Evolutionary conservation across 2,329 filamentous ascomycete species (phyloP).

Genomic region (Stagonosporopsis vannaccii): DNA sequence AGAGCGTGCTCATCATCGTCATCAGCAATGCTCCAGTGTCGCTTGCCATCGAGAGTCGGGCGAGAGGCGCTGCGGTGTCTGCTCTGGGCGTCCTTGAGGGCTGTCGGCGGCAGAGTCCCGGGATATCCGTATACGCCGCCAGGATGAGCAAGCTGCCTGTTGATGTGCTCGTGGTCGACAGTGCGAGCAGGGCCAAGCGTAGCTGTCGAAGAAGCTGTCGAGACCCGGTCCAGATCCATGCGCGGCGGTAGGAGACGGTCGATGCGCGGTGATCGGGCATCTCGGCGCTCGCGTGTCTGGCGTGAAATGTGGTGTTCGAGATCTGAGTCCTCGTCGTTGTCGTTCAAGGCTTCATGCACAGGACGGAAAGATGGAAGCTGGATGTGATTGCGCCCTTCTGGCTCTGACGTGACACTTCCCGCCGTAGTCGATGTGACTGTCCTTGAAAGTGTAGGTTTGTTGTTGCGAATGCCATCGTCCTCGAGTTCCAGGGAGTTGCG

Average conservation of each 20-base stretch:
- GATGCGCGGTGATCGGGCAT: conserved; percentile 53
- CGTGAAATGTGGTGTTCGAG: conserved; percentile 51
- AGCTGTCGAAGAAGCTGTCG: conserved; percentile 28
- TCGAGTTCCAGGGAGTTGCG: conserved; percentile 52
- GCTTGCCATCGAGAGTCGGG: conserved; percentile 51
- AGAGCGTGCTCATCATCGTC: conserved; percentile 44
- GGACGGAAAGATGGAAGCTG: conserved; percentile 48
- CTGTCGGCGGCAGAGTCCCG: conserved; percentile 40
- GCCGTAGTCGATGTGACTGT: conserved; percentile 35
- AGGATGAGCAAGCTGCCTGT: conserved; percentile 40
- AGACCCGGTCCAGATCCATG: conserved; percentile 54
- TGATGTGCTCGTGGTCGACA: conserved; percentile 38
- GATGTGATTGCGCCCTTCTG: conserved; percentile 39
- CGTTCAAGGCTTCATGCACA: conserved; percentile 35
- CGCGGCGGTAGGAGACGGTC: conserved; percentile 57
- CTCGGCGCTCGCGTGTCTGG: conserved; percentile 49
- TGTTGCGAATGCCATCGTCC: conserved; percentile 31
- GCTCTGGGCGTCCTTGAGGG: conserved; percentile 30
- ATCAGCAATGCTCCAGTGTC: conserved; percentile 67
- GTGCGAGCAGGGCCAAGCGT: conserved; percentile 34
- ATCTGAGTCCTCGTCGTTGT: conserved; percentile 36
- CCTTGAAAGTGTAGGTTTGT: conserved; percentile 42
- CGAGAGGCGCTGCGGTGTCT: conserved; percentile 41
- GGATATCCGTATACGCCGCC: conserved; percentile 32
- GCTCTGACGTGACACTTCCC: conserved; percentile 31